Base-by-base conservation (phyloP, 768 basidiomycete species). In the Russula olivacea region DNA sequence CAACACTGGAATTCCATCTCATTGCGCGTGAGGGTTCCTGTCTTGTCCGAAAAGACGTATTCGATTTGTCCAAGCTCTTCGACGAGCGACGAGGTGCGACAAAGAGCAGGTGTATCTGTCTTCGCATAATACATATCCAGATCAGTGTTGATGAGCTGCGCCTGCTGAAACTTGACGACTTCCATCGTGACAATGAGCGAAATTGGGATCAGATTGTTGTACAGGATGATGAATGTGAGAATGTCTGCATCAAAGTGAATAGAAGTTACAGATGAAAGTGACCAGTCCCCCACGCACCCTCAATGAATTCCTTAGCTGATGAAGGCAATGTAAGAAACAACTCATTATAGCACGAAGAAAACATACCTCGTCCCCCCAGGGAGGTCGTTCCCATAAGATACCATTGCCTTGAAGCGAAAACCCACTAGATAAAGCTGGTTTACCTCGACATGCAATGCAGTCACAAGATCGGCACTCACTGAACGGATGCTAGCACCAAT, bases 161-260 rank as follows among this genome's bases (percentile, higher is more conserved):
- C 95, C 76, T 98, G 97, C 73, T 97, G 94, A 71, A 89, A 98
- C 74, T 98, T 98, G 77, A 99, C 97, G 38, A 98, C 90, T 78
- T 99, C 97, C 89, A 98, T 98, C 4, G 97, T 98, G 69, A 99
- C 97, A 69, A 98, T 96, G 68, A 99, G 86, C 60, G 96, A 98
- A 70, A 99, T 99, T 4, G 96, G 96, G 64, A 99, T 98, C 69
- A 99, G 82, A 77, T 98, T 99, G 79, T 98, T 98, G 80, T 98
- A 98, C 45, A 98, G 81, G 74, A 99, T 96, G 75, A 98, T 91
- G 78, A 98, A 99, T 11, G 97, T 98, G 43, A 99, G 81, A 61
- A 98, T 93, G 73, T 99, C 96, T 92, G 68, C 61, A 30, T 58
- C 21, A 23, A 38, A 11, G 55, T 71, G 32, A 59, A 53, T 43